Evolutionary conservation across 73 alveolate species (phyloP), one percentile per base, ranked within the genome.

Genomic region (Chromera velia): DNA sequence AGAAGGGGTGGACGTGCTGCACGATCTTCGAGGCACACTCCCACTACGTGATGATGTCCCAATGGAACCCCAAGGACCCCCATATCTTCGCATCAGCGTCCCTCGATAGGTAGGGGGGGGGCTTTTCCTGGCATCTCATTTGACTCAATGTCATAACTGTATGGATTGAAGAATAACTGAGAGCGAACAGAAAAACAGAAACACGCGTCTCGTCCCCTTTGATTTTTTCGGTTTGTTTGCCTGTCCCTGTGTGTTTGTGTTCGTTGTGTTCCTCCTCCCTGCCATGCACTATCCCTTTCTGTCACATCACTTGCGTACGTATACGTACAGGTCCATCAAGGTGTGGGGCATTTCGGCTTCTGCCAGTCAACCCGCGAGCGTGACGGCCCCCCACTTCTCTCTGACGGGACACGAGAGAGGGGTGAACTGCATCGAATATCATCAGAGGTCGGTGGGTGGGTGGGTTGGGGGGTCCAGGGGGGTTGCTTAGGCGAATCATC

Each of bases 321-420:
- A n/a, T n/a, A n/a, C n/a, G n/a, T n/a, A n/a, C n/a, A n/a, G n/a
- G 49, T 72, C 84, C 69, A 75, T 81, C 72, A 80, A 89, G 88
- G 87, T 89, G 28, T 86, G 92, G 92, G 88, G 91, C 10, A 68
- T 89, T 28, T 33, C 86, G 26, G 87, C 86, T 30, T 78, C 90
- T 88, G 82, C 87, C 87, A 81, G 83, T 62, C 26, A 28, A 68
- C 31, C 74, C 24, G 28, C 27, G 30, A n/a, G 85, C 32, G 84
- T 83, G 18, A 74, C 87, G 48, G 84, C 77, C 65, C 93, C 99
- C 33, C 96, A 95, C 88, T 93, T 90, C 79, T 89, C 98, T 48
- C 88, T 96, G 70, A 80, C 77, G 74, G 99, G 99, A 1, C 99
- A 96, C 84, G 81, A 87, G 70, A 90, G 94, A 47, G 99, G 99